Evolutionary conservation across 2,329 filamentous ascomycete genomes (phyloP), one percentile per base, ranked within the genome.

Genomic region (Beauveria rudraprayagi): DNA sequence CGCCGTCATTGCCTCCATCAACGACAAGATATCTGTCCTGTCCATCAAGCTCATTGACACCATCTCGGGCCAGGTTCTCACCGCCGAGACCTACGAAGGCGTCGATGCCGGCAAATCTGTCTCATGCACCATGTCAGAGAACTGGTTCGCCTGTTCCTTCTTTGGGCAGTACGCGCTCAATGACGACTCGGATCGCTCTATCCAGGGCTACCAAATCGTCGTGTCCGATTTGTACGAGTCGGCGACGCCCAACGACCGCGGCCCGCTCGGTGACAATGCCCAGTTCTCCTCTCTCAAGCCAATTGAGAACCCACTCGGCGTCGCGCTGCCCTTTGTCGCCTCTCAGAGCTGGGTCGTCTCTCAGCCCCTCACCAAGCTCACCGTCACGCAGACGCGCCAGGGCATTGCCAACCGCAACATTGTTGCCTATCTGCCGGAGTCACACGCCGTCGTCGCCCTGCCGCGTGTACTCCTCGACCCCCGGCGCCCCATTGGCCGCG

Each of bases 181-280:
- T 48, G 83, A 86, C 63, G 76, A 80, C 26, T 70, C 71, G 19
- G 75, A 79, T n/a, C 79, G 81, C 60, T 73, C 77, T 5, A 83
- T 92, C 63, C 91, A 91, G 73, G 92, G 92, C 43, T 90, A 96
- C 73, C 91, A 96, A 68, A 81, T 97, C 8, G 83, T 92, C 22
- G 82, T 96, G 11, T 87, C 90, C 0, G 93, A 99, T 70, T 83
- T 99, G 41, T 97, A 92, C 75, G 94, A 97, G 73, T 96, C 92
- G 0, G 81, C 88, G 0, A 75, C 86, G 11, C 80, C 90, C 24
- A 94, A 99, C 71, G 90, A 96, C 73, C 88, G 94, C 61, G 94
- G 93, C 1, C 83, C 89, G 3, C 81, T 96, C 1, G 88, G 83
- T 56, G 81, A 86, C 24, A 76, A 83, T 1, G 77, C 79, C 47